Evolutionary conservation across 192 early-diverging fungal species (phyloP).

Genomic region (Dissophora ornata): DNA sequence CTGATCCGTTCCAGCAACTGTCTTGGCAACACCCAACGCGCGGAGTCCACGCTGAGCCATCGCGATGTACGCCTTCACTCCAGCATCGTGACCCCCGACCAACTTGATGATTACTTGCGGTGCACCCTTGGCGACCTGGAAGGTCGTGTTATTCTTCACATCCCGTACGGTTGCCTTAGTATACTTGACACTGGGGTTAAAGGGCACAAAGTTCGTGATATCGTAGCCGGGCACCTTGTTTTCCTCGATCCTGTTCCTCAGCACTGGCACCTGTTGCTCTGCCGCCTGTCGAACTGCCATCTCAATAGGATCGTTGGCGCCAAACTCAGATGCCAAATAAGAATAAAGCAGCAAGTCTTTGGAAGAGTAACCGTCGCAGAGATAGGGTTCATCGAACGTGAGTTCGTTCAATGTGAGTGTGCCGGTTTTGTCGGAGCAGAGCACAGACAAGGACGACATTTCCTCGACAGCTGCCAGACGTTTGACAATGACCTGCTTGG

Average conservation of each 20-base stretch:
- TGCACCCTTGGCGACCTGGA: slow-evolving; percentile 79
- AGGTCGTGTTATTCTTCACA: slow-evolving; percentile 58
- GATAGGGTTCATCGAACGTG: slow-evolving; percentile 77
- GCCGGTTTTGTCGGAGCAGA: slow-evolving; percentile 78
- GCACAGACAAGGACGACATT: slow-evolving; percentile 76
- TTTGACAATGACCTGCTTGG: slow-evolving; percentile 82
- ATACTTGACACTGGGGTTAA: slow-evolving; percentile 78
- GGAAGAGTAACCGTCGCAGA: slow-evolving; percentile 53
- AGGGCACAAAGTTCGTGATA: slow-evolving; percentile 73
- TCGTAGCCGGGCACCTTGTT: slow-evolving; percentile 77
- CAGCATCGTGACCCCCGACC: slow-evolving; percentile 61
- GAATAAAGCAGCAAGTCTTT: slow-evolving; percentile 73
- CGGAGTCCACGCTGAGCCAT: slow-evolving; percentile 77
- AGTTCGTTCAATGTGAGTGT: slow-evolving; percentile 83
- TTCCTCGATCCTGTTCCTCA: slow-evolving; percentile 52
- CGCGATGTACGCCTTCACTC: slow-evolving; percentile 63
- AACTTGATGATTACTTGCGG: slow-evolving; percentile 76
- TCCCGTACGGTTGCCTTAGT: slow-evolving; percentile 73
- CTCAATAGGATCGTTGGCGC: slow-evolving; percentile 82
- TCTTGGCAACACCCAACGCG: slow-evolving; percentile 78
- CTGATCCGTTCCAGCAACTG: slow-evolving; percentile 55
- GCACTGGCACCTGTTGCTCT: slow-evolving; percentile 56
- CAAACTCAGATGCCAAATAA: slow-evolving; percentile 76
- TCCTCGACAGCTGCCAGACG: slow-evolving; percentile 85
- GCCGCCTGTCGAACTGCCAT: slow-evolving; percentile 75